Base-by-base conservation (phyloP, 1,284 basidiomycete genomes). In the Coniferiporia sulphurascens region DNA sequence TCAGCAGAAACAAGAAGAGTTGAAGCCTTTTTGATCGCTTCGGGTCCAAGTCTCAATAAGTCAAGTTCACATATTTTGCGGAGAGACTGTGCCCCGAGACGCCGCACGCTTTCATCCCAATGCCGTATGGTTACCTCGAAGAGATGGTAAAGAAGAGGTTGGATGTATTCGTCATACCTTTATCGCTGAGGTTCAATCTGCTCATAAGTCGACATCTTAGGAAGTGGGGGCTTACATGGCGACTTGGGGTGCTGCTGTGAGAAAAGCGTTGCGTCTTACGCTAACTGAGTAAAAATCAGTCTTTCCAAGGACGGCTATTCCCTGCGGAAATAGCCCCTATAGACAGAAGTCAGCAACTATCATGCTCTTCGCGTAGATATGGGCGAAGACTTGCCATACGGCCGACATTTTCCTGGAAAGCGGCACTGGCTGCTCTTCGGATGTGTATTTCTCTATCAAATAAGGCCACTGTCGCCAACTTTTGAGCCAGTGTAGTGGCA, bases 401-500 rank as follows among this genome's bases (percentile, higher is more conserved):
- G 8, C 97, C 97, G 45, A 98, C 97, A 67, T 91, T 89, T 73
- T 99, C 97, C 71, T 99, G 97, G 71, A 94, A 99, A 3, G 96
- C 94, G 8, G 97, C 97, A 72, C 95, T 98, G 2, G 96, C 95
- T 3, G 97, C 97, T 62, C 97, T 78, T n/a, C 97, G 83, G 52
- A 99, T 94, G 60, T 93, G 91, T 12, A 98, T 87, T 70, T 99
- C 97, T 32, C 97, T 83, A 74, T 99, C 97, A 66, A 89, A 94
- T 43, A 94, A 77, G 0, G 95, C 85, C 4, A 94, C 90, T 9
- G 84, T 81, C 7, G 89, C 85, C 55, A 99, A 79, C 27, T 77
- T 76, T 41, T 80, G 82, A 0, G 95, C 89, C 19, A 97, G 80
- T 48, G 76, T 74, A 9, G 76, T 71, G 1, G 91, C 84, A 69